Evolutionary conservation across 2,329 filamentous ascomycete species (phyloP), one percentile per base, ranked within the genome.

Genomic region (Grosmannia serpens): DNA sequence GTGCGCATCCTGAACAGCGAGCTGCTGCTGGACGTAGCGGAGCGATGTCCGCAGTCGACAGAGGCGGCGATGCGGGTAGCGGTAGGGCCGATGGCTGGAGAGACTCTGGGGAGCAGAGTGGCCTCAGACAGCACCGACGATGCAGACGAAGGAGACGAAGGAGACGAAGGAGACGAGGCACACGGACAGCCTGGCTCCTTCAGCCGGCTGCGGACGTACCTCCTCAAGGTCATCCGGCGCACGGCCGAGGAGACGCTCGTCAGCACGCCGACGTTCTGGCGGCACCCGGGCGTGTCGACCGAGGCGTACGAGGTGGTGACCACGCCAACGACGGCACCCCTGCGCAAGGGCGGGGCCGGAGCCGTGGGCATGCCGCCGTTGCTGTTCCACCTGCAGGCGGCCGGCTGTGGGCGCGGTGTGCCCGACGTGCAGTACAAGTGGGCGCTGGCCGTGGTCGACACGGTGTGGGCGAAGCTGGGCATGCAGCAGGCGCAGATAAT

Each of bases 1-100:
- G 74, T 75, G 8, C 77, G 80, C n/a, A 77, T 83, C 27, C 67
- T 84, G 11, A 65, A 76, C 20, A 77, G 75, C 64, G 75, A 82
- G 61, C 71, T 74, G 49, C 74, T 85, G 15, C 67, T 80, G 11
- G 70, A 72, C 13, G 65, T 74, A 35, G 67, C 68, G 6, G 67
- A 68, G 46, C 65, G 64, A 1, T 74, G 72, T 57, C 77, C 77
- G 0, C 46, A 44, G 26, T 51, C 59, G 1, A 51, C 58, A 4
- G 53, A 50, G 5, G 38, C 46, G 13, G 56, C 41, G 9, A 29
- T 62, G n/a, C 24, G 15, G 20, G 52, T 55, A 29, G 1, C 35
- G 3, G 20, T 44, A 17, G 41, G 20, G 20, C 9, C 20, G 6
- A 33, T 6, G 31, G 5, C 10, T 33, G 31, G 31, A 33, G 31